Evolutionary conservation across 169 alveolate species (phyloP).

Genomic region (Babesia bovis): DNA sequence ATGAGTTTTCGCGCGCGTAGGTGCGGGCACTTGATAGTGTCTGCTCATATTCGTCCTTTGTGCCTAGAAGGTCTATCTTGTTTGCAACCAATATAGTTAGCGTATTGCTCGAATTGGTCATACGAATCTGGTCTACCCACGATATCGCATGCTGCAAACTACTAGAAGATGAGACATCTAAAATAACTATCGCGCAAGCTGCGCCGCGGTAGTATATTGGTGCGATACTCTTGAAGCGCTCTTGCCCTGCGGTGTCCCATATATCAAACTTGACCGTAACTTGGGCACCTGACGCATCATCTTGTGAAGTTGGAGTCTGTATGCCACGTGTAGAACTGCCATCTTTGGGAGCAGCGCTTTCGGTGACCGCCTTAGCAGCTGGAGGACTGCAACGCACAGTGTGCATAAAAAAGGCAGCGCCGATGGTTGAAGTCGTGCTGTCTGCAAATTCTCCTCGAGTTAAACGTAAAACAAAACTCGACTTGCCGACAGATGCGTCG

Average conservation of each 20-base stretch:
- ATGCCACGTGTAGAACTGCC: background rate
- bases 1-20: conserved; percentile 72
- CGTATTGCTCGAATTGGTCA: conserved; percentile 66
- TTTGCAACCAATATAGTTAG: conserved; percentile 76
- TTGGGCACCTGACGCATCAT: conserved; percentile 25
- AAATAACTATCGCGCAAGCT: conserved; percentile 86
- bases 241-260: conserved; percentile 94
- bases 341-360: background rate
- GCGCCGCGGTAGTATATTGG: conserved; percentile 89
- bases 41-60: conserved; percentile 67
- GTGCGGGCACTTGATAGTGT: conserved; percentile 72
- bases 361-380: background rate
- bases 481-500: conserved; percentile 89
- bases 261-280: conserved; percentile 80
- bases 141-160: conserved; percentile 81
- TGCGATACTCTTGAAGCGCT: conserved; percentile 84
- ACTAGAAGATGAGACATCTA: conserved; percentile 79
- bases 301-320: background rate
- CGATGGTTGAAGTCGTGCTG: conserved; percentile 87
- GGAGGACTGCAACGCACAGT: conserved; percentile 55
- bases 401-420: conserved; percentile 86
- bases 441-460: conserved; percentile 87
- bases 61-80: conserved; percentile 69
- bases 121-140: conserved; percentile 81
- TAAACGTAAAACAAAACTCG: conserved; percentile 87